Percentiles rank a stretch among this genome's conserved stretches.
These are phyloP conservation scores for Leptographium lundbergii DNA, from an alignment of 2,329 filamentous ascomycete genomes.

Conservation along the genomic window DNA sequence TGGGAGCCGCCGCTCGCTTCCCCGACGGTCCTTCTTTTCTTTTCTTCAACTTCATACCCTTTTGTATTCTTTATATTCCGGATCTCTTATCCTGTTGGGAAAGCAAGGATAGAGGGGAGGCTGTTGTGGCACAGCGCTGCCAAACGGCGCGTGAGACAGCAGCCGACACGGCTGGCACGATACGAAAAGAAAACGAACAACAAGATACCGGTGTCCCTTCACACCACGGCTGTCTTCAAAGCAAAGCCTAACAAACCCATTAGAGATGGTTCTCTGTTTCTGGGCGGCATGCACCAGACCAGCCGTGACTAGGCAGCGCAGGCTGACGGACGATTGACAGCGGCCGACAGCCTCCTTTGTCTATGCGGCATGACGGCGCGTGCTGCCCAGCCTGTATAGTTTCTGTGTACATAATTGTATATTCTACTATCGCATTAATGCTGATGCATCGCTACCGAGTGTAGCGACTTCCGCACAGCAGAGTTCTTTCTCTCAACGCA, in stretches of 20 bases:
- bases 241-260: not conserved
- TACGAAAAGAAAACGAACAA: not conserved
- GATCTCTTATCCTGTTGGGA: not conserved
- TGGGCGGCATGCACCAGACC: not conserved
- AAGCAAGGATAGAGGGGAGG: not conserved
- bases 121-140: not conserved
- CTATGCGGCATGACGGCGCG: not conserved
- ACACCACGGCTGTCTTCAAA: not conserved
- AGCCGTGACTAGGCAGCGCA: not conserved
- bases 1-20: not conserved
- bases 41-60: not conserved
- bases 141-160: not conserved
- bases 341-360: not conserved
- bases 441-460: not conserved
- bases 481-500: not conserved
- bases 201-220: not conserved
- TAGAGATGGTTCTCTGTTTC: not conserved
- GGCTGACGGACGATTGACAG: not conserved
- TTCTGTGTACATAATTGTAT: conserved; percentile 11
- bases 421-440: conserved; percentile 7
- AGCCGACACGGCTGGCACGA: not conserved
- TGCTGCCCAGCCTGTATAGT: conserved; percentile 5
- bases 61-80: not conserved
- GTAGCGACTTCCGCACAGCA: not conserved
- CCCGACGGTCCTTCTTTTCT: not conserved